A percentile compares a stretch with the other conserved stretches of the same genome.
Evolutionary conservation across 306 rosid genomes (phyloP).

Genomic region (Erythrophleum fordii): DNA sequence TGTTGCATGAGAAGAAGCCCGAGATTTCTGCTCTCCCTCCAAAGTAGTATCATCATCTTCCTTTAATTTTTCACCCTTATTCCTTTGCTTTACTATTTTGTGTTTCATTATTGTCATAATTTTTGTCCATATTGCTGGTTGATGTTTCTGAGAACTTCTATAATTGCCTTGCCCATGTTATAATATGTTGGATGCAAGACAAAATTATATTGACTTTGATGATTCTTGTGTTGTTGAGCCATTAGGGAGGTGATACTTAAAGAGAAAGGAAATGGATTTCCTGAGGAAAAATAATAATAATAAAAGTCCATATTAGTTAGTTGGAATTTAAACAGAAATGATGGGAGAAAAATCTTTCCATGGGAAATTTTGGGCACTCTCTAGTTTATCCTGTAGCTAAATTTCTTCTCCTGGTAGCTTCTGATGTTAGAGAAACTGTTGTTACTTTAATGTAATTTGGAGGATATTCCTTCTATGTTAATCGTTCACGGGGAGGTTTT

Average conservation of each 20-base stretch:
- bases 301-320: neutral
- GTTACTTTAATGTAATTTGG: constrained; percentile 21
- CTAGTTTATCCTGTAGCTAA: neutral
- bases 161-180: neutral
- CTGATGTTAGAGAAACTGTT: neutral
- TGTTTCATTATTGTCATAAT: neutral
- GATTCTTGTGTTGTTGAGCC: neutral
- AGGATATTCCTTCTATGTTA: constrained; percentile 2
- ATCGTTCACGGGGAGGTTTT: neutral
- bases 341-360: neutral
- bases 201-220: neutral
- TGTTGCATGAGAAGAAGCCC: constrained; percentile 72
- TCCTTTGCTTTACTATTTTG: neutral
- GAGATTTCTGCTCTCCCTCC: constrained; percentile 74
- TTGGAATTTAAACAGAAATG: neutral
- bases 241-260: neutral
- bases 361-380: constrained; percentile 1
- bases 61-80: constrained; percentile 12
- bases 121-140: constrained; percentile 7
- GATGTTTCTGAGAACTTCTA: constrained; percentile 8
- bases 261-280: neutral
- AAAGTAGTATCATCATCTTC: constrained; percentile 55
- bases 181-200: neutral
- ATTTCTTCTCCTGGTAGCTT: neutral
- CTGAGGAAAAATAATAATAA: too few relatives aligned